Base-by-base conservation (phyloP, 306 rosid species). In the Cucurbita argyrosperma region DNA sequence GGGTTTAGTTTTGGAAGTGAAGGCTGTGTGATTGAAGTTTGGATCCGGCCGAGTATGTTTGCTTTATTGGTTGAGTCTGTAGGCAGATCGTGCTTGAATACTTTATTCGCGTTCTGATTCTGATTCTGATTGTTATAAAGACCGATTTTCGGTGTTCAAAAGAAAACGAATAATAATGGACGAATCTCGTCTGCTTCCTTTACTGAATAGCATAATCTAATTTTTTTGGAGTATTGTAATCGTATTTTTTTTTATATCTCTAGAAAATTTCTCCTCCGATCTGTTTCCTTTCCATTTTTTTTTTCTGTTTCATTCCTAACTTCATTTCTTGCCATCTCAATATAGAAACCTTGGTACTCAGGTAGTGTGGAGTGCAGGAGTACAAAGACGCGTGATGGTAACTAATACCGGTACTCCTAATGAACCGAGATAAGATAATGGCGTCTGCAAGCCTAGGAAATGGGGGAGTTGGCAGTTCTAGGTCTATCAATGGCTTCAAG, bases 371-470 rank as follows among this genome's bases (percentile, higher is more conserved):
- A 76, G 71, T 71, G 53, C 53, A 55, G 42, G 69, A 80, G 80
- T 39, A 59, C 43, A 60, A 71, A 77, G 72, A 39, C 35, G 59
- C 43, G 60, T 30, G 37, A 66, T 79, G 73, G 56, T 50, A 75
- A 77, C 72, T 60, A 77, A 59, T 72, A 77, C 72, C 72, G 76
- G 76, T 63, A 72, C 64, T 66, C 64, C 66, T 49, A 51, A 57
- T 76, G 74, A 47, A 53, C 53, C 77, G 47, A 62, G 39, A 65
- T 53, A 55, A 51, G 55, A 23, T 39, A 30, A 93, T 94, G 99
- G 92, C 99, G 8, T 94, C 98, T 72, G 96, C 96, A 52, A 77
- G 92, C 84, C 87, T 92, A 58, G 96, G 95, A 79, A 90, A 85
- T 77, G 93, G 97, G 37, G 98, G 92, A 74, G 91, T 76, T 8